Conservation (phyloP, 2,329 filamentous ascomycete species). For the Ceratocystiopsis brevicomis region DNA sequence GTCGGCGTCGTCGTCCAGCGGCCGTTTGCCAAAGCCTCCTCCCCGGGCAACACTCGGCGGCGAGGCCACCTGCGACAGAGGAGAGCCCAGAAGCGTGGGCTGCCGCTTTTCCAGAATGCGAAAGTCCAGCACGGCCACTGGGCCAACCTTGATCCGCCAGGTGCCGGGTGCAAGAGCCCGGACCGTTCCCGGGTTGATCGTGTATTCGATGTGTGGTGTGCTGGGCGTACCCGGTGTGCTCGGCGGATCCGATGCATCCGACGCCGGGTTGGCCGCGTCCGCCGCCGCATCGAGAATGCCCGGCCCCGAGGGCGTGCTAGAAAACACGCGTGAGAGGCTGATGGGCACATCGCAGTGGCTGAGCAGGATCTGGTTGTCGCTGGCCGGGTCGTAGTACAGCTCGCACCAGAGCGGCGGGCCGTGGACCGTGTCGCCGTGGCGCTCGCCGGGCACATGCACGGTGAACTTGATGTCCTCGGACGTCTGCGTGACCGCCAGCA, state of each 20-base stretch:
- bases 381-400: constrained; percentile 39
- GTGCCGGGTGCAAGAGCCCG: constrained; percentile 33
- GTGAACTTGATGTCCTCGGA: constrained; percentile 41
- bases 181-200: constrained; percentile 23
- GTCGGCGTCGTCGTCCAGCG: constrained; percentile 25
- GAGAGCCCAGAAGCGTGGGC: no score
- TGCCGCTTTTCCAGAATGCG: constrained; percentile 34
- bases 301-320: constrained; percentile 13
- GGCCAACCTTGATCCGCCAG: constrained; percentile 34
- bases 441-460: constrained; percentile 33
- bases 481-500: constrained; percentile 41
- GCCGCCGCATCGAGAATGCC: constrained; percentile 12
- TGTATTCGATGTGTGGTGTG: constrained; percentile 12
- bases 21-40: constrained; percentile 29
- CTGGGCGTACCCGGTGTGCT: background rate
- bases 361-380: constrained; percentile 36
- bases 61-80: no score
- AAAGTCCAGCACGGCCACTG: constrained; percentile 35
- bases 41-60: no score
- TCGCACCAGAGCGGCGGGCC: constrained; percentile 38
- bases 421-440: constrained; percentile 20
- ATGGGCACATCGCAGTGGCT: constrained; percentile 38
- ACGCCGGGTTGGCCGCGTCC: no score
- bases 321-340: constrained; percentile 26
- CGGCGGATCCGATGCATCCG: no score